Base-by-base conservation (phyloP, 768 basidiomycete genomes). In the Leccinum boreale region DNA sequence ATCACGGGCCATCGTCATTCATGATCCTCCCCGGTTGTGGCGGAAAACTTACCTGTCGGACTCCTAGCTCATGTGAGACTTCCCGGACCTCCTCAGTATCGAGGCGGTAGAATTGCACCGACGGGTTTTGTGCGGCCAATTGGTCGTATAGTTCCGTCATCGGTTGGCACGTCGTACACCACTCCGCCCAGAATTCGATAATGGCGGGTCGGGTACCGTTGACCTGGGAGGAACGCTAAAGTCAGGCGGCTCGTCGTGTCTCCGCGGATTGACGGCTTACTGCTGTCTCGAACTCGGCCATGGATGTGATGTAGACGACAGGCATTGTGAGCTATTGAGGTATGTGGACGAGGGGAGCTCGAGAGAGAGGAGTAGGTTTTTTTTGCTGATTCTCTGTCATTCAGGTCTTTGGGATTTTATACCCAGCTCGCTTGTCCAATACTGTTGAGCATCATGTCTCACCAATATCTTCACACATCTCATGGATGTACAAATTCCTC, bases 111-210 rank as follows among this genome's bases (percentile, higher is more conserved):
- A 70, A 70, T 1, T 69, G 44, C 0, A 61, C 69, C 24, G 14
- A 5, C 9, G 70, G 69, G 47, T 71, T 63, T 66, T 70, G 65
- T 7, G 60, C 61, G 50, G 69, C 65, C 60, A 70, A 29, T 54
- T 58, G 62, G 57, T 70, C 55, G 47, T 66, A 70, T 10, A 68
- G 19, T 6, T 58, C 11, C 39, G 70, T 54, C 62, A 53, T 64
- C 8, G 57, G 23, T 44, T 56, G 59, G 52, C 69, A 72, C n/a
- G 66, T 63, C 33, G 19, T 17, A 24, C 69, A 70, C 69, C 69
- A 70, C 12, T 71, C 68, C 53, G 69, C 69, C 69, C 69, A 72
- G 64, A 71, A 70, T 51, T 70, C 70, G 21, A 70, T 63, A 56
- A 70, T 63, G 53, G 51, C 70, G 8, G 70, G 70, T 56, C 57